phyloP scores from a whole-genome alignment of 1,139 yeast genomes.

The Torulaspora pretoriensis region DNA sequence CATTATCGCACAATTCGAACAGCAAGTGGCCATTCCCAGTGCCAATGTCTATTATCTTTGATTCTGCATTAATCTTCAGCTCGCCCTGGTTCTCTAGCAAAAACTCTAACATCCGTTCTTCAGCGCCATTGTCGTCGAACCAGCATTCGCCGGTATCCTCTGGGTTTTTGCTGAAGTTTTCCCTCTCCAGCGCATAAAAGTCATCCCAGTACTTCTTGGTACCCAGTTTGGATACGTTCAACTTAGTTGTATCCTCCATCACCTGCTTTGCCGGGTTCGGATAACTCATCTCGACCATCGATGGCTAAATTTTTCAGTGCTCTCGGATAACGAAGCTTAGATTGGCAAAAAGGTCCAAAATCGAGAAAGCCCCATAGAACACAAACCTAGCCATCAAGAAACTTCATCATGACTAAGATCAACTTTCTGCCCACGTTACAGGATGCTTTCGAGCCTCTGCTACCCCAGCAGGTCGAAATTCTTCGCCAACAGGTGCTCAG shows the following conservation, averaged over 20 bases:
- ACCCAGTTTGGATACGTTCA: constrained; percentile 71
- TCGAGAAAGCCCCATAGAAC: background rate
- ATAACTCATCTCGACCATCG: constrained; percentile 1
- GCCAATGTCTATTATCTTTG: constrained; percentile 71
- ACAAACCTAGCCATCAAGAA: background rate
- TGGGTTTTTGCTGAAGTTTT: constrained; percentile 65
- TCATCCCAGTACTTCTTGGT: constrained; percentile 87
- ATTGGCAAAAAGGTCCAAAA: background rate
- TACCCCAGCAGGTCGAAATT: constrained; percentile 69
- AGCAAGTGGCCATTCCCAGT: constrained; percentile 93
- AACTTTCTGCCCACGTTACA: constrained; percentile 33
- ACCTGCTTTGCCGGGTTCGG: background rate
- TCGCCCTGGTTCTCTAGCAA: constrained; percentile 44
- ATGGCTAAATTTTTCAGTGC: constrained; percentile 4
- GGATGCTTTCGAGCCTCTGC: constrained; percentile 51
- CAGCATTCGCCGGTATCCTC: constrained; percentile 93
- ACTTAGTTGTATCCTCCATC: constrained; percentile 48
- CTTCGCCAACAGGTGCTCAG: constrained; percentile 72
- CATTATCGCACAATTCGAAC: constrained; percentile 63
- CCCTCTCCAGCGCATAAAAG: constrained; percentile 68
- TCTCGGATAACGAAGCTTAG: background rate
- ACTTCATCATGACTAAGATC: constrained; percentile 24
- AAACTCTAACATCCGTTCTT: constrained; percentile 69
- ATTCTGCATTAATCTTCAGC: constrained; percentile 28
- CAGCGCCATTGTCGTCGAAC: constrained; percentile 94